A percentile compares a stretch with the other conserved stretches of the same genome.
Conservation (phyloP, 371 early-diverging fungal genomes). For the Mortierella sp. region DNA sequence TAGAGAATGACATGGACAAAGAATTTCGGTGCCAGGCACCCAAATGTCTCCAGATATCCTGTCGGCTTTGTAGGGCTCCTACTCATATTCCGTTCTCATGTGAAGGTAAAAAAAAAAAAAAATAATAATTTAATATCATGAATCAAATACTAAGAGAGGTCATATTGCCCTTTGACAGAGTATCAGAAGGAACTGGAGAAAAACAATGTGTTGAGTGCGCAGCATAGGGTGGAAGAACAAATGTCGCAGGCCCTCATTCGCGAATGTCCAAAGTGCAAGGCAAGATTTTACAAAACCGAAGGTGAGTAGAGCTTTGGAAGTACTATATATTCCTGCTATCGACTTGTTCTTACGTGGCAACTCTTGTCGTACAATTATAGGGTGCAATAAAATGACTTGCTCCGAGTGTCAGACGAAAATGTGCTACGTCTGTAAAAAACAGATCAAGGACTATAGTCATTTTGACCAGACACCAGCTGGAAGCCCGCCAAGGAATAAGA, state of each 20-base stretch:
- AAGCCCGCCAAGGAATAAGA: constrained; percentile 8
- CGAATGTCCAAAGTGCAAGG: constrained; percentile 63
- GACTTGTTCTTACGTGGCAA: background rate
- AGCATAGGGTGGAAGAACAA: constrained; percentile 65
- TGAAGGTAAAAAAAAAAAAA: constrained; percentile 43
- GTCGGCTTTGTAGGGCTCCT: constrained; percentile 58
- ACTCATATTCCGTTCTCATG: constrained; percentile 63
- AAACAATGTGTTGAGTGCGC: constrained; percentile 45
- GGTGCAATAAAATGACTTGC: constrained; percentile 67
- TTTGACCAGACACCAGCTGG: constrained; percentile 54
- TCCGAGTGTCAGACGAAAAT: constrained; percentile 48
- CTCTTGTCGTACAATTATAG: constrained; percentile 5
- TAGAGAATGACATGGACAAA: constrained; percentile 57
- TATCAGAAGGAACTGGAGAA: constrained; percentile 54
- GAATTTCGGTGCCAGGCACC: constrained; percentile 61
- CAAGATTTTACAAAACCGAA: constrained; percentile 53
- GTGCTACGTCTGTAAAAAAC: constrained; percentile 63
- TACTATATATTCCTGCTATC: background rate
- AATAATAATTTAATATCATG: background rate
- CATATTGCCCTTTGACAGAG: constrained; percentile 32
- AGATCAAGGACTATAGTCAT: constrained; percentile 62
- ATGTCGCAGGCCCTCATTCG: constrained; percentile 67
- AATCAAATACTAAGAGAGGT: too few relatives aligned
- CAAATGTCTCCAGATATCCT: constrained; percentile 58
- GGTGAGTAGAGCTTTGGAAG: constrained; percentile 25